Base-by-base conservation (phyloP, 1,284 basidiomycete genomes). In the Coniferiporia weirii region DNA sequence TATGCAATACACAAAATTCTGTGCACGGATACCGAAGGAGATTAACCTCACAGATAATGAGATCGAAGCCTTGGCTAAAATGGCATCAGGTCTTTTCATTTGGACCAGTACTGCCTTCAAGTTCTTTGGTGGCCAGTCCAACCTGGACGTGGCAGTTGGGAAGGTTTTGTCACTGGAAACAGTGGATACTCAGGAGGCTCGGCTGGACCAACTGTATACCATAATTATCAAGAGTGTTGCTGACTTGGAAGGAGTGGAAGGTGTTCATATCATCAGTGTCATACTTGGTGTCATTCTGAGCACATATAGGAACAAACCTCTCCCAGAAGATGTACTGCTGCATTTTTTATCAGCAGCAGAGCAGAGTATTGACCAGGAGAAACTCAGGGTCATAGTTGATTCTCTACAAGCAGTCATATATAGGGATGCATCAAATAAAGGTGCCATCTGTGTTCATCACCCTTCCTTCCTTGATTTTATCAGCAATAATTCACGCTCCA, bases 61-160 rank as follows among this genome's bases (percentile, higher is more conserved):
- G 13, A 46, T 46, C 8, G 3, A 44, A n/a, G n/a, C n/a, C n/a
- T n/a, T n/a, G n/a, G 54, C 22, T 9, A 61, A 66, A 17, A 48
- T 67, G 7, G 35, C 67, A 63, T 36, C 59, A 64, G 3, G 56
- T 62, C 58, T 69, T 20, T 70, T 70, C 52, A 70, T 70, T n/a
- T 70, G 68, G 52, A 65, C 67, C 10, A 55, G 61, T 17, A 70
- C 69, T 1, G 68, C 69, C 34, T 58, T 70, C 52, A 66, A 65
- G 54, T 65, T 65, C 35, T 55, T 70, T 17, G 54, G 53, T 9
- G 54, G 47, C 32, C 48, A 53, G n/a, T 45, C 59, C 32, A 38
- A 40, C 34, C 63, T 3, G 46, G 15, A 17, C 17, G 19, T 9
- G 51, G 57, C 10, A 53, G 48, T 32, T 5, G 43, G 48, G 10